These are phyloP conservation scores for Amanita thiersii DNA, from an alignment of 768 basidiomycete genomes.

Conservation along the genomic window DNA sequence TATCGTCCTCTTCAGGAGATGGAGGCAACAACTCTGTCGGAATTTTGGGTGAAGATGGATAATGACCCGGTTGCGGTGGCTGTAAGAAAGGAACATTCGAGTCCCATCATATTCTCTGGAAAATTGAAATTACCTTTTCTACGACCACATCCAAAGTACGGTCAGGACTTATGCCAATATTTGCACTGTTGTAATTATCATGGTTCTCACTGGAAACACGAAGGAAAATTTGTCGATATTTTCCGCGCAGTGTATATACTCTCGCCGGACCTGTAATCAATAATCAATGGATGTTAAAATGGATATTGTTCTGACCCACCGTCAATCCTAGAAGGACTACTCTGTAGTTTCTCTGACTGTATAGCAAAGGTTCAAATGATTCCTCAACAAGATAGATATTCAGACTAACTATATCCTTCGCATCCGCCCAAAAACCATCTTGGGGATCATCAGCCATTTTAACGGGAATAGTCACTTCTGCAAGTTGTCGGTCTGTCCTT, in stretches of 20 bases:
- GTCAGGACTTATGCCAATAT: slow-evolving; percentile 45
- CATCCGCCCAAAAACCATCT: slow-evolving; percentile 67
- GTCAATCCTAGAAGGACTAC: slow-evolving; percentile 59
- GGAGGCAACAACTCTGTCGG: slow-evolving; percentile 17
- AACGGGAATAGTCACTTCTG: slow-evolving; percentile 59
- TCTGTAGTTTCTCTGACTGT: slow-evolving; percentile 47
- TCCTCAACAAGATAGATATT: background rate
- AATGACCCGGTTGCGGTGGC: slow-evolving; percentile 25
- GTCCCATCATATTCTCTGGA: slow-evolving; percentile 1
- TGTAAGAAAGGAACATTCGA: slow-evolving; percentile 12
- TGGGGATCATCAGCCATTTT: slow-evolving; percentile 34
- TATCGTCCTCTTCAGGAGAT: slow-evolving; percentile 3
- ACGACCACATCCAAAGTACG: slow-evolving; percentile 51
- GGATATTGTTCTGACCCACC: slow-evolving; percentile 28
- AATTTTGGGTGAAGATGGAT: slow-evolving; percentile 24
- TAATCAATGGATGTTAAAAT: slow-evolving; percentile 5
- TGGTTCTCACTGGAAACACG: slow-evolving; percentile 46
- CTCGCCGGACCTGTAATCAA: slow-evolving; percentile 49
- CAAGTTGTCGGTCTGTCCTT: slow-evolving; percentile 46
- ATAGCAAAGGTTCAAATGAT: background rate
- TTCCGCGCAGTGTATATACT: slow-evolving; percentile 58
- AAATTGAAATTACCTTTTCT: slow-evolving; percentile 38
- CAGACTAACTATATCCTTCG: slow-evolving; percentile 44
- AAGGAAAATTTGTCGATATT: slow-evolving; percentile 63
- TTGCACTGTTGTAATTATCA: slow-evolving; percentile 44